A percentile compares a stretch with the other conserved stretches of the same genome.
Conservation (phyloP, 1,284 basidiomycete genomes). For the Ustilago bromivora region DNA sequence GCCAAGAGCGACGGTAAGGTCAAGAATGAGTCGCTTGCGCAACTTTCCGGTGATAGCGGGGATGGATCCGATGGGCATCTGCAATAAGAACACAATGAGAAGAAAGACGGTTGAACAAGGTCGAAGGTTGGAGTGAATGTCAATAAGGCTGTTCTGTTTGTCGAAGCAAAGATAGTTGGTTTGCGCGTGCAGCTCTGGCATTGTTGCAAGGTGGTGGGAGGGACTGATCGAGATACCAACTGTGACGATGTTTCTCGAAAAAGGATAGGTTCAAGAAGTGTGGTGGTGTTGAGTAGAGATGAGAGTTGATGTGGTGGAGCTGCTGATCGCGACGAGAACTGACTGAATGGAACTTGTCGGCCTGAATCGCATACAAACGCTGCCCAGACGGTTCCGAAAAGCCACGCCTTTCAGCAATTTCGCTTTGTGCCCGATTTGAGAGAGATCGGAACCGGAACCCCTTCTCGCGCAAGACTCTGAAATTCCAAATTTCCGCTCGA, state of each 20-base stretch:
- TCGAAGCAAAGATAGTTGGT: not conserved
- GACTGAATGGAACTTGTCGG: constrained; percentile 5
- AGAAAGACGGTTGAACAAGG: not conserved
- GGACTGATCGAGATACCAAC: constrained; percentile 20
- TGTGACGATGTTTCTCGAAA: constrained; percentile 24
- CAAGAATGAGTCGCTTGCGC: constrained; percentile 67
- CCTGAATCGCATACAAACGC: constrained; percentile 6
- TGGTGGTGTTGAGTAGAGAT: constrained; percentile 19
- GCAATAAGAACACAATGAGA: not conserved
- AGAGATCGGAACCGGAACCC: not conserved
- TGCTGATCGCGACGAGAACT: constrained; percentile 22
- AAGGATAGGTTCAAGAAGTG: constrained; percentile 15
- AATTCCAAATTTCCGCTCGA: constrained; percentile 2
- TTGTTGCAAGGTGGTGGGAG: not conserved
- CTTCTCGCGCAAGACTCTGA: not conserved
- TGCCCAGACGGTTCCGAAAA: constrained; percentile 15
- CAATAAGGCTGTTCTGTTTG: constrained; percentile 13
- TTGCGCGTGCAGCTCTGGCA: not conserved
- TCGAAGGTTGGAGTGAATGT: constrained; percentile 7
- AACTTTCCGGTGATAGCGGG: constrained; percentile 67
- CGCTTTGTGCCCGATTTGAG: constrained; percentile 3
- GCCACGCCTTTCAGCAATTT: not conserved
- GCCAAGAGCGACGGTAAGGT: constrained; percentile 64
- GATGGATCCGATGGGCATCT: constrained; percentile 62
- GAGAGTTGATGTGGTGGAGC: not conserved